Conservation (phyloP, 2,329 filamentous ascomycete species). For the Monosporascus cannonballus region DNA sequence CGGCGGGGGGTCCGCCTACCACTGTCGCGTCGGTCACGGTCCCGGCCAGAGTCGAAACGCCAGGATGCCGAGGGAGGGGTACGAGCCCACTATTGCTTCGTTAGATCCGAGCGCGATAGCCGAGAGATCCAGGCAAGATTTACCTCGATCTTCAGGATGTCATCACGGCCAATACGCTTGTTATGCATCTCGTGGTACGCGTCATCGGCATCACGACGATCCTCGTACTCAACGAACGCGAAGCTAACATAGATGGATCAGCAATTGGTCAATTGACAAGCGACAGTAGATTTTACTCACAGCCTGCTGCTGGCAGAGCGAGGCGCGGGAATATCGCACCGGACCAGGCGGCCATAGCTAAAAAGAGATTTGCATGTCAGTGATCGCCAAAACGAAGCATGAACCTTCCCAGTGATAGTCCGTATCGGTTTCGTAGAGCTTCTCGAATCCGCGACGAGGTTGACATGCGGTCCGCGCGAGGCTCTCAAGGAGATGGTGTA, state of each 20-base stretch:
- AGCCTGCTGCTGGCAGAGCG: conserved; percentile 89
- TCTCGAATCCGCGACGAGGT: conserved; percentile 25
- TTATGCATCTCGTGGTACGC: conserved; percentile 99
- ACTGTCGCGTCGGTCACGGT: conserved; percentile 57
- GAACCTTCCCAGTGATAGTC: conserved; percentile 23
- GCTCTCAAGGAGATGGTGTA: conserved; percentile 25
- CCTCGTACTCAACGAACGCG: conserved; percentile 98
- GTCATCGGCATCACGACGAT: conserved; percentile 95
- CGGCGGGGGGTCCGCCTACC: conserved; percentile 58
- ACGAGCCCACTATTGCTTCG: conserved; percentile 75
- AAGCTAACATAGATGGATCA: conserved; percentile 50
- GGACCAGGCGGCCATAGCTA: conserved; percentile 95
- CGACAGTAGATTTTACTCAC: conserved; percentile 55
- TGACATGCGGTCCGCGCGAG: conserved; percentile 31
- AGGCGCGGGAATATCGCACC: conserved; percentile 95
- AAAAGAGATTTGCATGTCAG: conserved; percentile 33
- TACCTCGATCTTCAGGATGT: conserved; percentile 96
- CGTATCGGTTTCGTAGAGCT: conserved; percentile 25
- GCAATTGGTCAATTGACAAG: not conserved
- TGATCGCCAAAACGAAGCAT: conserved; percentile 25
- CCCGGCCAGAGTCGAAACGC: conserved; percentile 91
- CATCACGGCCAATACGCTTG: conserved; percentile 93
- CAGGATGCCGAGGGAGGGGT: conserved; percentile 97
- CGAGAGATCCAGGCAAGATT: conserved; percentile 18
- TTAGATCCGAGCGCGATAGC: conserved; percentile 9